Evolutionary conservation across 2,329 filamentous ascomycete genomes (phyloP).

Genomic region (Purpureocillium lavendulum): DNA sequence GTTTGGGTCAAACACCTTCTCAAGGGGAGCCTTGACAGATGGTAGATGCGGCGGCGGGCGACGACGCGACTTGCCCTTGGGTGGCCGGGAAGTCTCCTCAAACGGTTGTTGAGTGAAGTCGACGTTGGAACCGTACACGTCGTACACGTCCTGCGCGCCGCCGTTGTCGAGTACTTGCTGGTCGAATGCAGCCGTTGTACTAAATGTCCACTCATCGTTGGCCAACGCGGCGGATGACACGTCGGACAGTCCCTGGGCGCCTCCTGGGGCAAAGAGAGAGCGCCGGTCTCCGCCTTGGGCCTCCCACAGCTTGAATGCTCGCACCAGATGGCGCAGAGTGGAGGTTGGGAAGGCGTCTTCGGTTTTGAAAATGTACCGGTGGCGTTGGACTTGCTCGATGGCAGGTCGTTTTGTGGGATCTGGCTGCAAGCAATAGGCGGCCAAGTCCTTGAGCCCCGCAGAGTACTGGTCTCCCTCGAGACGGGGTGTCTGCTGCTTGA

Average conservation of each 20-base stretch:
- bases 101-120: constrained; percentile 39
- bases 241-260: constrained; percentile 45
- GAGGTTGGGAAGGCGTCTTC: constrained; percentile 54
- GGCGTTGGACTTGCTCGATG: constrained; percentile 60
- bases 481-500: constrained; percentile 55
- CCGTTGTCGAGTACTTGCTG: constrained; percentile 43
- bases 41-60: constrained; percentile 51
- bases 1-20: constrained; percentile 59
- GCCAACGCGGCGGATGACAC: constrained; percentile 34
- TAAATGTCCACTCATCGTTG: constrained; percentile 60
- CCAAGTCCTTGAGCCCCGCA: constrained; percentile 56
- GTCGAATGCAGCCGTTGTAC: constrained; percentile 57
- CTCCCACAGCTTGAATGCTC: constrained; percentile 69
- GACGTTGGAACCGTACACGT: constrained; percentile 51
- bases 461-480: constrained; percentile 68
- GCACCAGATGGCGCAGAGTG: constrained; percentile 56
- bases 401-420: constrained; percentile 60
- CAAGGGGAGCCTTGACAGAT: constrained; percentile 49
- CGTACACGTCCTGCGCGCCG: constrained; percentile 50
- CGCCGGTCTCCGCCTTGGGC: constrained; percentile 61
- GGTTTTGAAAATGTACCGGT: constrained; percentile 60
- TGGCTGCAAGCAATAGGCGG: constrained; percentile 65
- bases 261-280: constrained; percentile 52
- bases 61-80: constrained; percentile 43
- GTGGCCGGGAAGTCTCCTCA: constrained; percentile 43